Conservation (phyloP, 2,329 filamentous ascomycete genomes). For the Emergomyces pasteurianus region DNA sequence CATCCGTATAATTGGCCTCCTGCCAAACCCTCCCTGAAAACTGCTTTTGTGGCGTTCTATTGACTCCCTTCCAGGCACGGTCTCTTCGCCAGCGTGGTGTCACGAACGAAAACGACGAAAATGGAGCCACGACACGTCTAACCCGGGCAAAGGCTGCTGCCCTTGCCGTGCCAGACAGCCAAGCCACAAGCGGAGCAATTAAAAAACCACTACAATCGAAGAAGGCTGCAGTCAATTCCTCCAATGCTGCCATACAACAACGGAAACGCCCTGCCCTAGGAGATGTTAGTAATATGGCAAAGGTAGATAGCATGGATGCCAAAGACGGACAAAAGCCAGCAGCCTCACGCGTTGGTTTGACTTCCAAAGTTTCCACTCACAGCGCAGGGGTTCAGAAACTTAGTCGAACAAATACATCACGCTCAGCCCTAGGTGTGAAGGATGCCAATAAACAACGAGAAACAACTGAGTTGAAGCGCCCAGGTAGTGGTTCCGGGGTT, state of each 20-base stretch:
- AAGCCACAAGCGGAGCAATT: constrained; percentile 48
- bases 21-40: background rate
- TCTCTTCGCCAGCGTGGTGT: constrained; percentile 60
- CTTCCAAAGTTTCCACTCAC: constrained; percentile 66
- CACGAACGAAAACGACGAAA: constrained; percentile 93
- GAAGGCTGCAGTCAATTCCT: constrained; percentile 41
- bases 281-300: constrained; percentile 91
- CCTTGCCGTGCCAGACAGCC: constrained; percentile 32
- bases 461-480: constrained; percentile 55
- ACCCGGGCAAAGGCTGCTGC: constrained; percentile 87
- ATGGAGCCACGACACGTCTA: constrained; percentile 63
- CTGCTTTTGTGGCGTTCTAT: constrained; percentile 14
- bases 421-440: constrained; percentile 54
- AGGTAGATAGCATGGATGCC: constrained; percentile 46
- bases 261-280: constrained; percentile 76
- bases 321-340: constrained; percentile 54
- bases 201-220: constrained; percentile 60
- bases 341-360: constrained; percentile 51
- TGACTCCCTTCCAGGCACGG: constrained; percentile 49
- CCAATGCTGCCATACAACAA: constrained; percentile 39
- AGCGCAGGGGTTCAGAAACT: constrained; percentile 72
- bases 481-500: constrained; percentile 59
- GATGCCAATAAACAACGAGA: constrained; percentile 50
- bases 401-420: constrained; percentile 47
- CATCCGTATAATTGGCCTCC: background rate